Conservation (phyloP, 345 rosid genomes). For the Capsella bursapastoris region DNA sequence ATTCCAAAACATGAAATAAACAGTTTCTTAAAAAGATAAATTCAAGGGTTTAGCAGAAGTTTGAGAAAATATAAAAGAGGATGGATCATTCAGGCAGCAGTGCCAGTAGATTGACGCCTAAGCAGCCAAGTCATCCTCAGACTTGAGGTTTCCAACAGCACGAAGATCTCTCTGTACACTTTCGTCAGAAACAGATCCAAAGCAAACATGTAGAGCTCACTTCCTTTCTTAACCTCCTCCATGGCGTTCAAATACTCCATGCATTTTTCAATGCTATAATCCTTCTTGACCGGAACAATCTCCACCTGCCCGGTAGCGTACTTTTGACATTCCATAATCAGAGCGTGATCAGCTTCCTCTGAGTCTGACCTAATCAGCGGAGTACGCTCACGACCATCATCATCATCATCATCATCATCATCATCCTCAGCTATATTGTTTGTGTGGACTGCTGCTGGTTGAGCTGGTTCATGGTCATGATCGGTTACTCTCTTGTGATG, state of each 20-base stretch:
- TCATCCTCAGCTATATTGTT: not conserved
- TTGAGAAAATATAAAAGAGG: not conserved
- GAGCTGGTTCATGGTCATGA: not conserved
- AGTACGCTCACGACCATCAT: not conserved
- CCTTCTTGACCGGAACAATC: slow-evolving; percentile 23
- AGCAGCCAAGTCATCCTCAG: slow-evolving; percentile 54
- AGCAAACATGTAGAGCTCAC: slow-evolving; percentile 54
- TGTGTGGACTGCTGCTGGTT: not conserved
- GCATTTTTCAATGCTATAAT: slow-evolving; percentile 53
- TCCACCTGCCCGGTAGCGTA: too few relatives aligned
- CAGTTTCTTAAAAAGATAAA: not conserved
- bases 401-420: not conserved
- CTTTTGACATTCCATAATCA: too few relatives aligned
- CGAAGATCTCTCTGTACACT: slow-evolving; percentile 55
- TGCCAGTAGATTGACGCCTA: slow-evolving; percentile 36
- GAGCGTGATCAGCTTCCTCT: not conserved
- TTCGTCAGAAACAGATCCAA: slow-evolving; percentile 55
- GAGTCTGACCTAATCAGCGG: not conserved
- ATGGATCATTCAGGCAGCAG: slow-evolving; percentile 13
- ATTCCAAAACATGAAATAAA: not conserved
- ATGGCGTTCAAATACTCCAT: slow-evolving; percentile 55
- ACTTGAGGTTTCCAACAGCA: slow-evolving; percentile 50
- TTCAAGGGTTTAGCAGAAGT: not conserved
- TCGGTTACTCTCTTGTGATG: too few relatives aligned
- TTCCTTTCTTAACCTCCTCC: slow-evolving; percentile 54